Base-by-base conservation (phyloP, 1,139 yeast genomes). In the Fermentozyma sake region DNA sequence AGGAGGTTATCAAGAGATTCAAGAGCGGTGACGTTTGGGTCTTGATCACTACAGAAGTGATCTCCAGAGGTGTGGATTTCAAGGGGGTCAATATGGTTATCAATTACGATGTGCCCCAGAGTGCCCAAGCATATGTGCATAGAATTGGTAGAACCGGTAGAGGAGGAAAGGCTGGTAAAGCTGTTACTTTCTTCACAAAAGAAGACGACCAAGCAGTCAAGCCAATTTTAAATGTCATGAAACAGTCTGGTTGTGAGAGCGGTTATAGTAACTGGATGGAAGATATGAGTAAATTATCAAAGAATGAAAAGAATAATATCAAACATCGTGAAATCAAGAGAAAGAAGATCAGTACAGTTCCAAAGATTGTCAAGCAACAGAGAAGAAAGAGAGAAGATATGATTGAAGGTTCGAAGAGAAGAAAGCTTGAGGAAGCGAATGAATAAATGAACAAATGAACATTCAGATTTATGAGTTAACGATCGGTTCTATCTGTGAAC, bases 91-190 rank as follows among this genome's bases (percentile, higher is more conserved):
- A 89, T 48, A 57, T 91, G 36, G 97, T 93, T 18, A 84, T 93
- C 42, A 93, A 93, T 57, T 93, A 91, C 52, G 99, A 93, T 58
- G 95, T 91, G 5, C 99, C 99, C 10, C 86, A 79, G 45, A 75
- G 83, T 28, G 86, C 97, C 0, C 97, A 91, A 55, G 81, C 96
- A 0, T 93, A 93, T 53, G 96, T 93, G 23, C 99, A 93, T 56
- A 76, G 99, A 61, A 86, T 93, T 45, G 99, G 99, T 55, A 82
- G 99, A 67, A 91, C 98, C 2, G 99, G 98, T 41, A 80, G 99
- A 68, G 96, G 91, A 27, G 96, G 96, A 1, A 76, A 82, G 40
- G 48, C 61, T 3, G 98, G 98, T 35, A 72, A 70, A 43, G 96
- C 98, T 0, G 76, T 91, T 14, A 93, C 98, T 0, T 81, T 89